Base-by-base conservation (phyloP, 2,329 filamentous ascomycete species). In the Curvularia sp. region DNA sequence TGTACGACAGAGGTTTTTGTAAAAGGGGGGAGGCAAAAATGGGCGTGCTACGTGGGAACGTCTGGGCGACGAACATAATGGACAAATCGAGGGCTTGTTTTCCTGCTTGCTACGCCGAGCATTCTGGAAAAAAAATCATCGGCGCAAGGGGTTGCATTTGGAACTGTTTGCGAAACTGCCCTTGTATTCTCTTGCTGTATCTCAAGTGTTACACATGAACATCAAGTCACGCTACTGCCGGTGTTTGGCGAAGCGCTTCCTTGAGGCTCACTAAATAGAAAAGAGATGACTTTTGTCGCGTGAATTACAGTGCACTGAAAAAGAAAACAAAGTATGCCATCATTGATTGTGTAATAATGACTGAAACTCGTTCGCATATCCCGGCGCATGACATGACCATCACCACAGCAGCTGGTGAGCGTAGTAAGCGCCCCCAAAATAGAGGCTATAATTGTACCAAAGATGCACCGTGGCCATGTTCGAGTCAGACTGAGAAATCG, bases 71-170 rank as follows among this genome's bases (percentile, higher is more conserved):
- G 51, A 52, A 32, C 34, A 42, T 27, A 43, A 36, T 13, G 47
- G 49, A 36, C 30, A 38, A 13, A 53, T 43, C 9, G 42, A 43
- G 55, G 60, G 42, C 34, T 58, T 49, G 28, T 61, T 53, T 19
- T 27, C 52, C 50, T 55, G 19, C 23, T 52, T 50, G 48, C 49
- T 42, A 15, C 55, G 34, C 55, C n/a, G 39, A 43, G 50, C 43
- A 45, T 30, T 52, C n/a, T 50, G 54, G 30, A 65, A 64, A 65
- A 64, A 65, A 64, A 58, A 49, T 47, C 50, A 61, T 52, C 10
- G 63, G 60, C 52, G 60, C 56, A 49, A 54, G 49, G 46, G 55
- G 52, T 23, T 57, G 57, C 60, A 55, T 65, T 42, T 53, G 46
- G 32, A 51, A 23, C 39, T 50, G 39, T 49, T 54, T 38, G 46